Base-by-base conservation (phyloP, 805 yeast species). In the Pichia californica region DNA sequence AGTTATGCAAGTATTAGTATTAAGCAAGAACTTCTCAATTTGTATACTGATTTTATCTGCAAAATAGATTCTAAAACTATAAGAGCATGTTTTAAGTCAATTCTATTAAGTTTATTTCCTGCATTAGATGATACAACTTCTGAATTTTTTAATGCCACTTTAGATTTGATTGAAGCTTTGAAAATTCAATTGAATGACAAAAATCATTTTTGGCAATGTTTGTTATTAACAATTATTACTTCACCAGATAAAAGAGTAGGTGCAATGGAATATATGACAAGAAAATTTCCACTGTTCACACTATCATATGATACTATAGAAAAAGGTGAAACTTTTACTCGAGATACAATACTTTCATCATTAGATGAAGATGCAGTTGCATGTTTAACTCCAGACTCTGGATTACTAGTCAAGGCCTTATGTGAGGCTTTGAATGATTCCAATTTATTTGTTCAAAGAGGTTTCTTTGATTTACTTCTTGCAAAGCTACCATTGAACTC, bases 91-190 rank as follows among this genome's bases (percentile, higher is more conserved):
- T 66, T 84, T 28, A 79, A 77, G 45, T 88, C 97, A 0, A 55
- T 91, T 7, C 62, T 91, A 5, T 69, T 88, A 39, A 76, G 91
- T 48, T 68, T 89, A 28, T 62, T 91, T 3, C 88, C 96, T 0
- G 96, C 96, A 0, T 74, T 93, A 40, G 99, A 93, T 54, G 98
- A 93, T 54, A 96, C 89, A 51, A 77, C 89, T 32, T 79, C 89
- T 18, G 99, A 93, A 54, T 81, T 81, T 27, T 91, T 83, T 56
- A 70, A 68, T 13, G 74, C 80, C 2, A 73, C 81, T 1, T 50
- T 88, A 42, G 65, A 66, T 0, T 57, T 91, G 33, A 68, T 91
- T 30, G 88, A 81, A 37, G 58, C 66, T 1, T 69, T 89, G 52
- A 77, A 79, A 50, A 53, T 45, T 7, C 76, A 77, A 38, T 57